Evolutionary conservation across 202 grass and related monocot genomes (phyloP), one percentile per base, ranked within the genome.

Genomic region (Dendrocalamus latiflorus): DNA sequence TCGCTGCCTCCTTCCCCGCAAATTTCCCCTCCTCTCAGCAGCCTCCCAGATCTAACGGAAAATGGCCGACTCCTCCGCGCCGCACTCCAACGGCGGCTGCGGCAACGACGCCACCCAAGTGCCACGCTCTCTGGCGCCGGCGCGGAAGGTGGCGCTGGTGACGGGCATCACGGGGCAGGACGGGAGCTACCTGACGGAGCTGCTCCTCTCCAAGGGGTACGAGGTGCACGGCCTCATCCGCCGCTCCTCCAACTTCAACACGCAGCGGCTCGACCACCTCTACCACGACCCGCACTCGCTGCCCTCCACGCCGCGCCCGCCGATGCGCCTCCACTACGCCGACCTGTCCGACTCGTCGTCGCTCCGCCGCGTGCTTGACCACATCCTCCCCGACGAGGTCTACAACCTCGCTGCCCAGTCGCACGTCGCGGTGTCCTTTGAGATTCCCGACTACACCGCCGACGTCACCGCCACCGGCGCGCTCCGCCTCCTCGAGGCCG

Each of bases 241-340:
- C 14, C 93, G 95, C 62, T 98, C 91, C 73, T 95, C 95, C 89
- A 98, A 98, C 90, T 98, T 98, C 87, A 98, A 98, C 87, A 98
- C 93, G 20, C 87, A 89, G 74, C 71, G 93, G 4, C 91, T 98
- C 2, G 93, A 98, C 3, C 95, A 98, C 85, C 77, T 98, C 83
- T 98, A 98, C 86, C 90, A 95, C 77, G 95, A 98, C 74, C 95
- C 95, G 36, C 95, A 98, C 85, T 89, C 90, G 21, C 21, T 64
- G 9, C 74, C 89, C 14, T 84, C 85, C 11, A 18, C 89, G 1
- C 74, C 77, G 3, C 92, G 89, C 49, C 88, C 88, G 3, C 89
- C 81, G 54, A 87, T 98, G 91, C 92, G 89, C 48, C 89, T 98
- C 48, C 96, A 98, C 93, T 98, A 98, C 81, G 93, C 95, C 59